Evolutionary conservation across 1,284 basidiomycete genomes (phyloP).

Genomic region (Cystobasidiaceae sp.): DNA sequence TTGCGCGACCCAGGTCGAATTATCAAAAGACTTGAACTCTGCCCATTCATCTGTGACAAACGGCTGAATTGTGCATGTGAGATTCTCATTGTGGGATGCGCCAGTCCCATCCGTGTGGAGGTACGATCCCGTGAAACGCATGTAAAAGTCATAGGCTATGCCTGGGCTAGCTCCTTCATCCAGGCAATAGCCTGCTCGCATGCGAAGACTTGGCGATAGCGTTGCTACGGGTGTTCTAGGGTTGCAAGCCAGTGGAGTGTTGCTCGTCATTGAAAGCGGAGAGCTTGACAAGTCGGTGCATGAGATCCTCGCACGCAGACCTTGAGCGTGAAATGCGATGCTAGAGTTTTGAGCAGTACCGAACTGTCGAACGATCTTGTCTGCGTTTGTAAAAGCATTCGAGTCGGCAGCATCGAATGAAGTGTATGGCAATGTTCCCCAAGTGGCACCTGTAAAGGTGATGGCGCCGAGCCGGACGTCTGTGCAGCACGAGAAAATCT

Average conservation of each 20-base stretch:
- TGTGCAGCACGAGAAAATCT: neutral
- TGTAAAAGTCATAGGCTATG: constrained; percentile 6
- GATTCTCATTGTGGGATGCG: neutral
- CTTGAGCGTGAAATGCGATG: neutral
- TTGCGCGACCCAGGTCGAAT: neutral
- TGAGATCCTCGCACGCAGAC: neutral
- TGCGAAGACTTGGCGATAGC: neutral
- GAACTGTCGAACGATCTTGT: neutral
- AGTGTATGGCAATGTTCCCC: constrained; percentile 1
- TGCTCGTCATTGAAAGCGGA: neutral
- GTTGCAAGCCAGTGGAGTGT: neutral
- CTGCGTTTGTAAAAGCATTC: neutral
- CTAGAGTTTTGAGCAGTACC: neutral
- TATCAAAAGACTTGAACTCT: neutral
- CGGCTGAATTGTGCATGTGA: neutral
- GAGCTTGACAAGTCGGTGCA: neutral
- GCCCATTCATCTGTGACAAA: neutral
- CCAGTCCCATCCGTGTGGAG: neutral
- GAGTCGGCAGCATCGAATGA: neutral
- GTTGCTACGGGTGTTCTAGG: neutral
- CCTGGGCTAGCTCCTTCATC: neutral
- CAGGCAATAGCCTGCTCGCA: neutral
- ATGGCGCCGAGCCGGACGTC: neutral
- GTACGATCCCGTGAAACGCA: neutral
- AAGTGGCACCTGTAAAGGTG: neutral